Base-by-base conservation (phyloP, 805 yeast genomes). In the Candida easanensis region DNA sequence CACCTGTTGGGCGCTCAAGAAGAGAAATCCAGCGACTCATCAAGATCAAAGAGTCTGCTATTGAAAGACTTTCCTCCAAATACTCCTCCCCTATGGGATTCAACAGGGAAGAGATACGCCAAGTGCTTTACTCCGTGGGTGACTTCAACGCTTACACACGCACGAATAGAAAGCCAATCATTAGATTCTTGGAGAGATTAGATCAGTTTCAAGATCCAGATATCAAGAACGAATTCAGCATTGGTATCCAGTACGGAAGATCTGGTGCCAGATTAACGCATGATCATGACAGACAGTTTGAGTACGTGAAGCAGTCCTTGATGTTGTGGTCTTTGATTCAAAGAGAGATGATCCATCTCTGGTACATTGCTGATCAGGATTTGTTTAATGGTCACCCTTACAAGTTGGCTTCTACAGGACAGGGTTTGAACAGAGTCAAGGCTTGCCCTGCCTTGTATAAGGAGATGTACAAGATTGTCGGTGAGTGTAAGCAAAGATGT, bases 361-460 rank as follows among this genome's bases (percentile, higher is more conserved):
- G 95, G 95, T 79, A 78, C 28, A 70, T 81, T 27, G 88, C 91
- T 0, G 95, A 85, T 56, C 76, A 75, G 32, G 93, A 86, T 58
- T 65, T 85, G 41, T 76, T 82, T 52, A 71, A 77, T 47, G 76
- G 78, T 4, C 56, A 64, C 5, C 66, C 68, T 19, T 85, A 86
- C 55, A 73, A 73, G 49, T 63, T 85, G 21, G 69, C 77, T 6
- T 82, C 84, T 39, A 85, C 93, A 0, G 95, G 93, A 3, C 95
- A 85, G 63, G 95, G 95, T 23, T 67, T 86, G 20, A 84, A 85
- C 58, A 74, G 95, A 51, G 77, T 85, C 41, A 86, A 86, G 61
- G 61, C 85, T 3, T 84, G 90, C 53, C 93, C 93, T 2, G 65
- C 73, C 9, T 72, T 85, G 23, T 73, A 79, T 60, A 73, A 84